Evolutionary conservation across 2,329 filamentous ascomycete genomes (phyloP), one percentile per base, ranked within the genome.

Genomic region (Colletotrichum liriopes): DNA sequence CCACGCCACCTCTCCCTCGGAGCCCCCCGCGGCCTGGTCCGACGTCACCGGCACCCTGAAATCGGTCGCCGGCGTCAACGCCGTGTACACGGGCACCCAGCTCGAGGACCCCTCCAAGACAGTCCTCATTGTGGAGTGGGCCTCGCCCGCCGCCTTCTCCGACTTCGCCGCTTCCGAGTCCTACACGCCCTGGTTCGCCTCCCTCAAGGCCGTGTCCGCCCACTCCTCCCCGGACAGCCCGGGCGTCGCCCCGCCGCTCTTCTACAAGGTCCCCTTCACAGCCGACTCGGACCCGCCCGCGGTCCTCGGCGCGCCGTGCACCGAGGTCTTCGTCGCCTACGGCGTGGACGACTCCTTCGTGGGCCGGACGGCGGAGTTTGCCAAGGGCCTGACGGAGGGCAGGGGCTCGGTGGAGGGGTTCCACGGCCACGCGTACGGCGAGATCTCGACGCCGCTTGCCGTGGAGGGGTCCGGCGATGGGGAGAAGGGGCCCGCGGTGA

Each of bases 121-220:
- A 77, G 75, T 79, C 58, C 77, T 81, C 66, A 75, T 81, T 61
- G 76, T 82, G 37, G 77, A 78, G 65, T 84, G 83, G 83, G 71
- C 75, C 54, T 81, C 81, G 11, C 66, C 73, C 9, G 76, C 76
- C 45, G 79, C 80, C 58, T 78, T 82, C 74, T 75, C 79, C 70
- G 80, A 81, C 72, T 87, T 86, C 73, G 80, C 83, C 72, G 80
- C 80, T 69, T 84, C 82, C 8, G 80, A 82, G 35, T 81, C 78
- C 72, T 83, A 82, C 65, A 81, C 82, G 60, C 83, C 81, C 74
- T 84, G 83, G 76, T 79, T 84, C 23, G 80, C 81, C 49, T 81
- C 81, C 11, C 76, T 83, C 51, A 77, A 77, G 62, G 78, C 80
- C 71, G 65, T 81, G n/a, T 72, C 81, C 65, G 75, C 41, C 41